Evolutionary conservation across 345 rosid genomes (phyloP).

Genomic region (Triadica sebifera): DNA sequence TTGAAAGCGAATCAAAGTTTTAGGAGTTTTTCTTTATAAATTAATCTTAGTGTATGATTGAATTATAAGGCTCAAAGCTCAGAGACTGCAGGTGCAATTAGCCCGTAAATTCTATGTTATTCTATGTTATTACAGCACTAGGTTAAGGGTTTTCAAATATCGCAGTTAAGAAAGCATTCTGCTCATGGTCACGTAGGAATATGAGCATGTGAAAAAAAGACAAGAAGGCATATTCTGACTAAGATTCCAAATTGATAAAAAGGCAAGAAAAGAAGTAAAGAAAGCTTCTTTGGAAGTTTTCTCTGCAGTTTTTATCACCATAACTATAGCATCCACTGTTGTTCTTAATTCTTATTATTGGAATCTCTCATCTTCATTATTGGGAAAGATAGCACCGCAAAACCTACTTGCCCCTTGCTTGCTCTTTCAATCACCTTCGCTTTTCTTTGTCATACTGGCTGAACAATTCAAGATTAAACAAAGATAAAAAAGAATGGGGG

Average conservation of each 20-base stretch:
- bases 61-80: too few species aligned
- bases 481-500: conserved; percentile 7
- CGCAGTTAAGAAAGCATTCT: neutral
- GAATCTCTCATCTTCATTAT: neutral
- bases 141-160: neutral
- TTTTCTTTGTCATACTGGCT: too few species aligned
- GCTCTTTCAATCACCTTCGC: too few species aligned
- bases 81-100: too few species aligned
- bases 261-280: neutral
- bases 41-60: too few species aligned
- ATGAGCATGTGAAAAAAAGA: neutral
- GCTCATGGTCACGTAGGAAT: neutral
- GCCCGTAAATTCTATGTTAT: too few species aligned
- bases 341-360: neutral
- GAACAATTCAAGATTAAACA: too few species aligned
- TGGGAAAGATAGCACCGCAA: neutral
- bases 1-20: too few species aligned
- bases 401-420: too few species aligned
- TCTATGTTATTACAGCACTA: neutral
- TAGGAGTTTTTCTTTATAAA: too few species aligned
- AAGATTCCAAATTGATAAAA: neutral
- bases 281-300: neutral
- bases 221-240: conserved; percentile 5
- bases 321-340: neutral
- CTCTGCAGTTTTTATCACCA: neutral